Base-by-base conservation (phyloP, 1,284 basidiomycete genomes). In the Tremellales sp. region DNA sequence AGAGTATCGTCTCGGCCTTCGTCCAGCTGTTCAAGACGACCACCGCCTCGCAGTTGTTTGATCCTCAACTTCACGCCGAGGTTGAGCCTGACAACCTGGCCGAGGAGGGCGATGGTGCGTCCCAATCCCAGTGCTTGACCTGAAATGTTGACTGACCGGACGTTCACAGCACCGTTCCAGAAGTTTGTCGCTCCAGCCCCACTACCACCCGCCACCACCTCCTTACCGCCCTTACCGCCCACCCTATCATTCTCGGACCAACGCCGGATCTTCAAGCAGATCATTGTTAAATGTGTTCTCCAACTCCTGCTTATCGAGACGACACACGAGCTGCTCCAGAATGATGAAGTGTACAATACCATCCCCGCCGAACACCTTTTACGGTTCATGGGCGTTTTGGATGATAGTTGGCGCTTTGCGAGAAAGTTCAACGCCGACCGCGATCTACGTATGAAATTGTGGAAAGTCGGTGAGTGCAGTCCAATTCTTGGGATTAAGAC, bases 261-360 rank as follows among this genome's bases (percentile, higher is more conserved):
- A 50, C 84, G 91, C 21, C 83, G 88, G 31, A 84, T 91, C 46
- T 99, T 99, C 82, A 90, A 93, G 71, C 94, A 98, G 74, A 97
- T 99, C 73, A 98, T 99, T 59, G 92, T 98, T 64, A 98, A 98
- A 85, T 99, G 96, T 72, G 96, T 99, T 24, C 81, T 99, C 27
- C 96, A 99, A 68, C 77, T 99, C 17, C 79, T 98, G 46, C 81
- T 99, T 40, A 98, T 99, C 64, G 96, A 99, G 76, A 98, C 91
- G 17, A 94, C 92, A 6, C 91, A 94, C 68, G 96, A 98, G 64
- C 80, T 99, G 13, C 80, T 99, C 31, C 87, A 91, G 53, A 96
- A 94, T 66, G 81, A 89, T 56, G 84, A 87, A 45, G 89, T 99
- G 43, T 98, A 98, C 77, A 81, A 80, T 46, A 89, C 88, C 3